phyloP scores from a whole-genome alignment of 73 alveolate species.

The Effrenium voratum region DNA sequence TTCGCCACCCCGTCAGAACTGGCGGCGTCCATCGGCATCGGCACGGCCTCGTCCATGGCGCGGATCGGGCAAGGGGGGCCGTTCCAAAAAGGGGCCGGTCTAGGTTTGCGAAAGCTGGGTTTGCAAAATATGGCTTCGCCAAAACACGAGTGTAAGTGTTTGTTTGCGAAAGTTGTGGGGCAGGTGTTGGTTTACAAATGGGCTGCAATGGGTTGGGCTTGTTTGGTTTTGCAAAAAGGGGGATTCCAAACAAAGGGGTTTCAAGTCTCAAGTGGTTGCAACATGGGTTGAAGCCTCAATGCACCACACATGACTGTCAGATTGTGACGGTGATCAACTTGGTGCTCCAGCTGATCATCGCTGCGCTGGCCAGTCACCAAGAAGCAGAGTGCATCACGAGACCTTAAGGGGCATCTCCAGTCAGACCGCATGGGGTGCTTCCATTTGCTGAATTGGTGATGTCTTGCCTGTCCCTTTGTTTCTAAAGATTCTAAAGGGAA shows the following conservation, averaged over 20 bases:
- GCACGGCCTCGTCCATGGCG: conserved; percentile 25
- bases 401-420: not conserved
- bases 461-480: not conserved
- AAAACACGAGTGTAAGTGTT: no score
- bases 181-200: not conserved
- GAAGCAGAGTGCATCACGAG: not conserved
- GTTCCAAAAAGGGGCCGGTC: not conserved
- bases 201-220: not conserved
- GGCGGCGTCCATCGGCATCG: conserved; percentile 52
- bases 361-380: not conserved
- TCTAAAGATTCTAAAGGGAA: not conserved
- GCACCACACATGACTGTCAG: not conserved
- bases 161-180: no score
- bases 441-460: not conserved
- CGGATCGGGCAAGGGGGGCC: not conserved
- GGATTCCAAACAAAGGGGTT: not conserved
- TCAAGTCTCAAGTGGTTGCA: not conserved
- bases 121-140: not conserved
- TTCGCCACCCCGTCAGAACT: conserved; percentile 9
- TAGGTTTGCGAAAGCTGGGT: not conserved
- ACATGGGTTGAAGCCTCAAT: not conserved
- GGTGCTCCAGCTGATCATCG: conserved; percentile 50
- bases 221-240: not conserved
- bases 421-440: not conserved
- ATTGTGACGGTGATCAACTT: conserved; percentile 86